Evolutionary conservation across 768 basidiomycete genomes (phyloP).

Genomic region (Leccinum arenicola): DNA sequence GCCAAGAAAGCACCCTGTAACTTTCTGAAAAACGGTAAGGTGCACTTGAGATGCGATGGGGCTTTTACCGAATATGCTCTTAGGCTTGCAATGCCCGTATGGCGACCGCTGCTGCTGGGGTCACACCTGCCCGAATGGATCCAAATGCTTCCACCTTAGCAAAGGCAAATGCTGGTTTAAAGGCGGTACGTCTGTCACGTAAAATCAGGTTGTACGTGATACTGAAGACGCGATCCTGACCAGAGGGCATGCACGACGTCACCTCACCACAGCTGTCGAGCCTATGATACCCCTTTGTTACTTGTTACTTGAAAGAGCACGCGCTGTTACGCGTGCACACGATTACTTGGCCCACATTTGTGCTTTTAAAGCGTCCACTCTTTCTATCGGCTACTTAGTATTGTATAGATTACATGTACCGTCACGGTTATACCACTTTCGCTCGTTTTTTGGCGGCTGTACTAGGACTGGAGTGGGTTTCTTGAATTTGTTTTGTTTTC

Average conservation of each 20-base stretch:
- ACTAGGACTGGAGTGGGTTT: conserved; percentile 18
- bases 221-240: conserved; percentile 1
- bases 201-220: neutral
- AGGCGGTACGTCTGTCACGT: conserved; percentile 44
- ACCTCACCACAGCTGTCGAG: conserved; percentile 14
- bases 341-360: conserved; percentile 9
- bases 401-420: conserved; percentile 22
- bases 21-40: conserved; percentile 72
- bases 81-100: conserved; percentile 73
- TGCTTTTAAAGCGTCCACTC: conserved; percentile 27
- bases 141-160: conserved; percentile 61
- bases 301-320: neutral
- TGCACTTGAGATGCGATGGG: neutral
- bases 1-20: conserved; percentile 88
- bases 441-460: conserved; percentile 29
- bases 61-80: conserved; percentile 1
- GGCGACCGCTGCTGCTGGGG: conserved; percentile 81
- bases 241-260: conserved; percentile 43
- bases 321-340: conserved; percentile 3
- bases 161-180: conserved; percentile 90
- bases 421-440: conserved; percentile 26
- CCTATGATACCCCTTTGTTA: conserved; percentile 21
- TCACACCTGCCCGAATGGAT: conserved; percentile 78
- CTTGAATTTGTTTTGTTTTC: conserved; percentile 15
- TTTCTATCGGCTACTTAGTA: conserved; percentile 10